Percentiles rank a stretch among this genome's conserved stretches.
phyloP scores from a whole-genome alignment of 2,329 filamentous ascomycete genomes.

The Scleromitrula shiraiana region DNA sequence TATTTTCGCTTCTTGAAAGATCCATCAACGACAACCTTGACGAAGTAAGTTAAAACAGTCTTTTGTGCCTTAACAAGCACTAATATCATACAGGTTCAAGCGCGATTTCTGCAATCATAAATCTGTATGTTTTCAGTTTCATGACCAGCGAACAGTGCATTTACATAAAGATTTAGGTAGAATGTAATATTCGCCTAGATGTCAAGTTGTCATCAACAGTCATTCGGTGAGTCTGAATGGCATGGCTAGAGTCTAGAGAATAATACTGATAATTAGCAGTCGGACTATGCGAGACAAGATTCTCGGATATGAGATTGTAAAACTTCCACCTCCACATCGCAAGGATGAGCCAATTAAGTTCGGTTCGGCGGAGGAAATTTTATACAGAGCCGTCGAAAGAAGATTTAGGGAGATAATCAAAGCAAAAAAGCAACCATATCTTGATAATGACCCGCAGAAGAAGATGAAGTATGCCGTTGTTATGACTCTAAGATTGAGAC shows the following conservation, averaged over 20 bases:
- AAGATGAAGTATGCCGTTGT: neutral
- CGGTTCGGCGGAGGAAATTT: neutral
- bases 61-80: neutral
- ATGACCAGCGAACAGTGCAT: neutral
- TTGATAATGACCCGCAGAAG: neutral
- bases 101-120: neutral
- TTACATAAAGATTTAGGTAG: neutral
- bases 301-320: neutral
- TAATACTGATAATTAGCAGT: neutral
- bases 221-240: neutral
- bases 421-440: neutral
- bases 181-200: neutral
- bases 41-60: neutral
- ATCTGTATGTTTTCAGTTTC: neutral
- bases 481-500: neutral
- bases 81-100: neutral
- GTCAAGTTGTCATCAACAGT: neutral
- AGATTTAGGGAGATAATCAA: neutral
- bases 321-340: neutral
- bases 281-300: neutral
- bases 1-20: constrained; percentile 2
- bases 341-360: neutral
- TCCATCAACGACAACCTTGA: neutral
- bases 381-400: neutral
- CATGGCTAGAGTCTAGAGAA: neutral